These are phyloP conservation scores for Podospora sp. DNA, from an alignment of 495 filamentous ascomycete genomes.

Conservation along the genomic window DNA sequence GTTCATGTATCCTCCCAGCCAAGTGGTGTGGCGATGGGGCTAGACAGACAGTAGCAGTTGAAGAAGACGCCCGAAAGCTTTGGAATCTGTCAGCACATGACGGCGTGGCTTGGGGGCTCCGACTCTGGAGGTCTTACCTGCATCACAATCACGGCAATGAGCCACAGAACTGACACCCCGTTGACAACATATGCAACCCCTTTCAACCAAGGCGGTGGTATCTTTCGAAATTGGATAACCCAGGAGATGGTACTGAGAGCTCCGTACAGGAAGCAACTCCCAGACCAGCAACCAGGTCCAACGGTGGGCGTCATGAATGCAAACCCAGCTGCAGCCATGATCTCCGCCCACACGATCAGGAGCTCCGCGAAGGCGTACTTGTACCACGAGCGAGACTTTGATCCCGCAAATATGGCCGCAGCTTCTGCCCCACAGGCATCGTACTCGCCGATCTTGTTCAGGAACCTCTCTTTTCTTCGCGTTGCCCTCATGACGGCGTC, in stretches of 20 bases:
- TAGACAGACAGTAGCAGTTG: slow-evolving; percentile 6
- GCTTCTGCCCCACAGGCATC: background rate
- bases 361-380: background rate
- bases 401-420: background rate
- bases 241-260: slow-evolving; percentile 2
- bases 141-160: slow-evolving; percentile 11
- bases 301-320: slow-evolving; percentile 20
- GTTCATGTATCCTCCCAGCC: background rate
- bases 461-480: background rate
- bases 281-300: slow-evolving; percentile 16
- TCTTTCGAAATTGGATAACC: slow-evolving; percentile 9
- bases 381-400: background rate
- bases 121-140: background rate
- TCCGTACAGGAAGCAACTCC: slow-evolving; percentile 6
- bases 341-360: slow-evolving; percentile 4
- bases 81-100: background rate
- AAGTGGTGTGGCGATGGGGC: background rate
- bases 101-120: background rate
- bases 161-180: background rate
- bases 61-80: background rate
- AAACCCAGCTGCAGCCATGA: slow-evolving; percentile 18
- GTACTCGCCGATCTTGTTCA: background rate
- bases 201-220: background rate
- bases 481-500: slow-evolving; percentile 5
- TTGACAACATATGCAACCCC: slow-evolving; percentile 7